Evolutionary conservation across 106 monocot species (phyloP), one percentile per base, ranked within the genome.

Genomic region (Dactylorhiza incarnata): DNA sequence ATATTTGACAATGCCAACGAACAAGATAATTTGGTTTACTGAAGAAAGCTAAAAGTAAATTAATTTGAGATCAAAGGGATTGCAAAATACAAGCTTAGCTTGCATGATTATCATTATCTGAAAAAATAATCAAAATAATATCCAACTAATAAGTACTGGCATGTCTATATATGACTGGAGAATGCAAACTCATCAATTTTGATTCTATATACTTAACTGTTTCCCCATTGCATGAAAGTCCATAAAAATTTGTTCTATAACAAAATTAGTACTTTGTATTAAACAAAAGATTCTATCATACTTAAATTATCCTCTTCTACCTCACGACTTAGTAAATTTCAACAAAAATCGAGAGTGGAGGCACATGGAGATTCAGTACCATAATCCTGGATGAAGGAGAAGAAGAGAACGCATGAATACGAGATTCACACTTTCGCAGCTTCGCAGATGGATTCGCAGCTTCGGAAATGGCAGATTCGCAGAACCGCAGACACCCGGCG

Each of bases 1-100:
- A 59, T 66, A 50, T 59, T 81, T 75, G 53, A 65, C 17, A 78
- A 76, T 78, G 49, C 29, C 75, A 84, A 55, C 78, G 65, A 81
- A 56, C 63, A 37, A 65, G 53, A 76, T 65, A 67, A 56, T 78
- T 17, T n/a, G 74, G 76, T 44, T 43, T 78, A 74, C 87, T 87
- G 65, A 78, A 49, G 53, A 75, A 47, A 74, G 53, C 71, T 61
- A 70, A 81, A 79, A 26, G 48, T 11, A 74, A 0, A 69, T 45
- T 16, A 69, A 17, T 69, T 45, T 6, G n/a, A 44, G n/a, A 45
- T 69, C 45, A 16, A 69, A 69, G 8, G 16, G 45, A 69, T 45
- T 69, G 17, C 45, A 69, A 19, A 19, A n/a, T n/a, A 10, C 9
- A 69, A 68, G 45, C 17, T 24, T 69, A 69, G 16, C 45, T 10